Evolutionary conservation across 495 filamentous ascomycete species (phyloP).

Genomic region (Aspergillus steynii): DNA sequence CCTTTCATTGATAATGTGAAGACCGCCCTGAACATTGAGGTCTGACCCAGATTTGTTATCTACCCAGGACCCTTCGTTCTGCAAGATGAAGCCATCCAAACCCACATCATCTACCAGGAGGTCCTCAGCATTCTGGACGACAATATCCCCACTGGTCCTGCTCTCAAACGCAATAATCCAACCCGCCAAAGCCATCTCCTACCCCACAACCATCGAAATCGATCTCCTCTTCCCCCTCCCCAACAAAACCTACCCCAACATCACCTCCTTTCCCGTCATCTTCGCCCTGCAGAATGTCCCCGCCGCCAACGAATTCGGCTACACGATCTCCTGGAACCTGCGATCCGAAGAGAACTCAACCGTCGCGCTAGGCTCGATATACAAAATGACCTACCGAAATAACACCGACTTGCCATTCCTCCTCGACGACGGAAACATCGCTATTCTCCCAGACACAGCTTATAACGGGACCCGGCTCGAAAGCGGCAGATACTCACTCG

Average conservation of each 20-base stretch:
- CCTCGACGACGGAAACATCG: too few relatives aligned
- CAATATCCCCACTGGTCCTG: background rate
- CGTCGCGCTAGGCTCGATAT: background rate
- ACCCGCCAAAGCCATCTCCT: background rate
- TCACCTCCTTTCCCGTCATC: constrained; percentile 11
- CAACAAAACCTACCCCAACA: constrained; percentile 14
- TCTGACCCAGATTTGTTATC: too few relatives aligned
- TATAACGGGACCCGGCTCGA: too few relatives aligned
- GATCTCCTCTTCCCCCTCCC: constrained; percentile 15
- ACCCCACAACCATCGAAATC: constrained; percentile 15
- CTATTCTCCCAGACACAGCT: too few relatives aligned
- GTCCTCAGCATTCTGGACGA: too few relatives aligned
- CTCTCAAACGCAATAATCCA: background rate
- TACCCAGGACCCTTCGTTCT: too few relatives aligned
- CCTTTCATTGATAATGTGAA: too few relatives aligned
- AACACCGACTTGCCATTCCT: too few relatives aligned
- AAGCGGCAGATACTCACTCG: too few relatives aligned
- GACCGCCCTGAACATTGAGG: too few relatives aligned
- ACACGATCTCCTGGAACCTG: constrained; percentile 4
- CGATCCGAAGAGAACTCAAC: background rate
- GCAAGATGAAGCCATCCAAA: too few relatives aligned
- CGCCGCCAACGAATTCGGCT: constrained; percentile 3
- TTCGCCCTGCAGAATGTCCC: constrained; percentile 14
- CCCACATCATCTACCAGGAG: too few relatives aligned
- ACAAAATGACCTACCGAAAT: background rate